Conservation (phyloP, 768 basidiomycete species). For the Rickenella mellea region DNA sequence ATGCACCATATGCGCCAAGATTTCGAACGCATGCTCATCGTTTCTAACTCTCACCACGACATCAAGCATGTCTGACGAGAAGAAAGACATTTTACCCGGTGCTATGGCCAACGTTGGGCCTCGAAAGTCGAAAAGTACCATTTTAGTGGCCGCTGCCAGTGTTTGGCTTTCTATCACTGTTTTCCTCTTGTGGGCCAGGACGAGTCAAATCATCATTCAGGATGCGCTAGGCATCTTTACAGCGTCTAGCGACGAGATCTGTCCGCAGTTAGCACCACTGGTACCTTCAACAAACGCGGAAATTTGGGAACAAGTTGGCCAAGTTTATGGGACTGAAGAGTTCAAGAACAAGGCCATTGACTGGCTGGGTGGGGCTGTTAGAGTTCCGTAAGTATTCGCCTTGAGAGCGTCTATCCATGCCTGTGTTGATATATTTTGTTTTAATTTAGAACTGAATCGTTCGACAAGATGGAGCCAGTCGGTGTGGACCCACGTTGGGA, state of each 20-base stretch:
- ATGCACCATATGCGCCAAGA: no score
- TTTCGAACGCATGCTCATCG: no score
- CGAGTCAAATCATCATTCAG: no score
- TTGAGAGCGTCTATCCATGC: conserved; percentile 16
- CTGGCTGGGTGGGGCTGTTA: conserved; percentile 30
- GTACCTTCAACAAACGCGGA: conserved; percentile 23
- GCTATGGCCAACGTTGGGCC: no score
- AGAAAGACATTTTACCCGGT: no score
- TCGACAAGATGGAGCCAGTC: conserved; percentile 36
- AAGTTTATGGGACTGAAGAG: conserved; percentile 20
- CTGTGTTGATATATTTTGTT: neutral
- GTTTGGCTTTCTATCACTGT: no score
- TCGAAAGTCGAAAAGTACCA: no score
- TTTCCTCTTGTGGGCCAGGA: no score
- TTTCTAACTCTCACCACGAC: no score
- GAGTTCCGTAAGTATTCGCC: conserved; percentile 11
- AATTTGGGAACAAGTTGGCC: conserved; percentile 23
- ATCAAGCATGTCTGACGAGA: no score
- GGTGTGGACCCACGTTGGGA: conserved; percentile 39
- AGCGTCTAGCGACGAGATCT: conserved; percentile 10
- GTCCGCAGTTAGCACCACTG: conserved; percentile 25
- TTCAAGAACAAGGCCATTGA: conserved; percentile 26
- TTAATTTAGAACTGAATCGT: conserved; percentile 16
- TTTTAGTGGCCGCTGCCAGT: no score
- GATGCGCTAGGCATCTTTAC: neutral